Percentiles rank a stretch among this genome's conserved stretches.
These are phyloP conservation scores for Suhomyces kunorum DNA, from an alignment of 1,139 yeast genomes.

Conservation along the genomic window DNA sequence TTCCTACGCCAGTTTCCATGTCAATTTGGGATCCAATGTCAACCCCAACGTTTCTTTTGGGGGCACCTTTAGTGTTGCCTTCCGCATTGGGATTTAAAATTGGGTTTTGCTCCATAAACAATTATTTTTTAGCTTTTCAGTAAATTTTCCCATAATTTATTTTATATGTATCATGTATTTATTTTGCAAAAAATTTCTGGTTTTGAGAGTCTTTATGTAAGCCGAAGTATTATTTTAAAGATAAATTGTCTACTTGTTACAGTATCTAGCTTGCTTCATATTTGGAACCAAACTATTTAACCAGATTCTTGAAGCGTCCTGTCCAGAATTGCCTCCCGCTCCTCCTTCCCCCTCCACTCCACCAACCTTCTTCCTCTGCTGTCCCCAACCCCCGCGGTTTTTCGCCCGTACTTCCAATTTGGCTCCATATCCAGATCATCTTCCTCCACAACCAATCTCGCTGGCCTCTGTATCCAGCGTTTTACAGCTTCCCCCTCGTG, in stretches of 20 bases:
- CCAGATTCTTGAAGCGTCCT: constrained; percentile 16
- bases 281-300: constrained; percentile 7
- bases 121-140: constrained; percentile 6
- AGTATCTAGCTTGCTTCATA: constrained; percentile 10
- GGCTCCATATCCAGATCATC: no score
- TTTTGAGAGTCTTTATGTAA: constrained; percentile 10
- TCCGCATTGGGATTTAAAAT: constrained; percentile 11
- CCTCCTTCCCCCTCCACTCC: background rate
- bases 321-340: background rate
- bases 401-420: no score
- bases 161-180: constrained; percentile 6
- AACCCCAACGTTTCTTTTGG: constrained; percentile 9
- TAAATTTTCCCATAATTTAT: constrained; percentile 3
- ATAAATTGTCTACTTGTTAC: constrained; percentile 13
- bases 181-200: constrained; percentile 8
- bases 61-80: constrained; percentile 4
- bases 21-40: constrained; percentile 2
- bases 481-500: background rate
- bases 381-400: no score
- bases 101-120: constrained; percentile 6
- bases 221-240: constrained; percentile 11
- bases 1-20: constrained; percentile 4
- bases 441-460: no score
- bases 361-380: no score
- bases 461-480: background rate